Conservation (phyloP, 2,329 filamentous ascomycete species). For the Daldinia sp. region DNA sequence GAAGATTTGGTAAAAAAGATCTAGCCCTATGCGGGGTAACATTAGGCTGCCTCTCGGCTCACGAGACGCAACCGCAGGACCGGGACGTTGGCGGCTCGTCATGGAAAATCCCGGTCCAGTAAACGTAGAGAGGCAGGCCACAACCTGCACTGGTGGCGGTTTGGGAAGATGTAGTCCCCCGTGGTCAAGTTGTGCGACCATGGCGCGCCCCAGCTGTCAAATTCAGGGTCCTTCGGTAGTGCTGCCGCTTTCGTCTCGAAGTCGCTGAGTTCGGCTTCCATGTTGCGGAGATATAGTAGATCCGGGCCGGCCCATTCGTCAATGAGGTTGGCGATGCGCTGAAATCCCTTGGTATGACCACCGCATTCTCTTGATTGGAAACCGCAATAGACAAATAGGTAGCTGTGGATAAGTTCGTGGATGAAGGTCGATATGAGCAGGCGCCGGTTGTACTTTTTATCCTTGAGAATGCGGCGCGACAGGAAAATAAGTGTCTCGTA, state of each 20-base stretch:
- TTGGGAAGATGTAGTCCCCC: slow-evolving; percentile 37
- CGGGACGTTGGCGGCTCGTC: slow-evolving; percentile 36
- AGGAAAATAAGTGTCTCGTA: slow-evolving; percentile 71
- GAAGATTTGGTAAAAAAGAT: slow-evolving; percentile 10
- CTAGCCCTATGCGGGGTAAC: slow-evolving; percentile 35
- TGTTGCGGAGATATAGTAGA: slow-evolving; percentile 63
- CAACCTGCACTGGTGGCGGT: slow-evolving; percentile 34
- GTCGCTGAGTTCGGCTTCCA: slow-evolving; percentile 67
- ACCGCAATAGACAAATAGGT: slow-evolving; percentile 69
- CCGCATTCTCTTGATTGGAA: slow-evolving; percentile 63
- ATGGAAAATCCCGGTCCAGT: slow-evolving; percentile 38
- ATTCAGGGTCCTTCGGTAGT: slow-evolving; percentile 30
- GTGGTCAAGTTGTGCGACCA: slow-evolving; percentile 39
- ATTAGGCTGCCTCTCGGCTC: slow-evolving; percentile 28
- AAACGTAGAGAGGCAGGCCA: slow-evolving; percentile 38
- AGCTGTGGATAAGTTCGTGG: slow-evolving; percentile 73
- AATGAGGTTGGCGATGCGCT: slow-evolving; percentile 65
- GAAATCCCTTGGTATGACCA: slow-evolving; percentile 69
- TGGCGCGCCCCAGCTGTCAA: slow-evolving; percentile 40
- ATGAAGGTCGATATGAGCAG: slow-evolving; percentile 71
- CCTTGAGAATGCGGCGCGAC: slow-evolving; percentile 65
- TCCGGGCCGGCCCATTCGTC: slow-evolving; percentile 67
- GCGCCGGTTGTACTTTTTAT: slow-evolving; percentile 64
- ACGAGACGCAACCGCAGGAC: slow-evolving; percentile 11
- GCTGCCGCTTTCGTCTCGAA: slow-evolving; percentile 49